These are phyloP conservation scores for Didymella pinodella DNA, from an alignment of 2,329 filamentous ascomycete species.

Conservation along the genomic window DNA sequence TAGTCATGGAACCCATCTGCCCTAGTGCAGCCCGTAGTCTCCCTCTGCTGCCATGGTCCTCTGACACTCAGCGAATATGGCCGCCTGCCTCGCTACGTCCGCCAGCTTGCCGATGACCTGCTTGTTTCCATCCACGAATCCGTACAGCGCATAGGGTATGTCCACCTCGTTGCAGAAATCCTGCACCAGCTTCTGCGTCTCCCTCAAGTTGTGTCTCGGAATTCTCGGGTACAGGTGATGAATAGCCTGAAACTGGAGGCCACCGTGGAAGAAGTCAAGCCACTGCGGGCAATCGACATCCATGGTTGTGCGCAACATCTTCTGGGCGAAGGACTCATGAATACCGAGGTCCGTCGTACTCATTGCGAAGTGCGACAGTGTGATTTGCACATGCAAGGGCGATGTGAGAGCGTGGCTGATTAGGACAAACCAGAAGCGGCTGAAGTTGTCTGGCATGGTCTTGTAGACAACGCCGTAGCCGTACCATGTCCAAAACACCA, in stretches of 20 bases:
- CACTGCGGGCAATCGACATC: conserved; percentile 75
- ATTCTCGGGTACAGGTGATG: conserved; percentile 75
- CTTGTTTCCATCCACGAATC: conserved; percentile 69
- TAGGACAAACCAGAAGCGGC: conserved; percentile 68
- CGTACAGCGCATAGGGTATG: conserved; percentile 68
- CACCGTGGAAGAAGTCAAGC: conserved; percentile 76
- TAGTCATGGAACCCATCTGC: not conserved
- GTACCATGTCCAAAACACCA: conserved; percentile 72
- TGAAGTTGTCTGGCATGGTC: conserved; percentile 64
- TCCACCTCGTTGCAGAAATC: conserved; percentile 71
- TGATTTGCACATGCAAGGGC: conserved; percentile 76
- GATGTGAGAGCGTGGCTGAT: conserved; percentile 71
- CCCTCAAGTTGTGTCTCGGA: conserved; percentile 72
- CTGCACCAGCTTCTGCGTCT: conserved; percentile 65
- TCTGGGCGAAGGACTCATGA: conserved; percentile 72
- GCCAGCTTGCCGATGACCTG: conserved; percentile 63
- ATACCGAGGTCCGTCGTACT: conserved; percentile 70
- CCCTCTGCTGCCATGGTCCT: conserved; percentile 50
- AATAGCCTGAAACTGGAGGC: conserved; percentile 75
- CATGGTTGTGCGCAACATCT: conserved; percentile 76
- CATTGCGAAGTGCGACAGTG: conserved; percentile 77
- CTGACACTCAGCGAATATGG: conserved; percentile 65
- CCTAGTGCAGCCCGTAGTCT: conserved; percentile 40
- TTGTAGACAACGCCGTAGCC: conserved; percentile 71
- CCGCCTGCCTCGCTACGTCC: conserved; percentile 68